phyloP scores from a whole-genome alignment of 371 early-diverging fungal genomes.

The Mucor indicus region DNA sequence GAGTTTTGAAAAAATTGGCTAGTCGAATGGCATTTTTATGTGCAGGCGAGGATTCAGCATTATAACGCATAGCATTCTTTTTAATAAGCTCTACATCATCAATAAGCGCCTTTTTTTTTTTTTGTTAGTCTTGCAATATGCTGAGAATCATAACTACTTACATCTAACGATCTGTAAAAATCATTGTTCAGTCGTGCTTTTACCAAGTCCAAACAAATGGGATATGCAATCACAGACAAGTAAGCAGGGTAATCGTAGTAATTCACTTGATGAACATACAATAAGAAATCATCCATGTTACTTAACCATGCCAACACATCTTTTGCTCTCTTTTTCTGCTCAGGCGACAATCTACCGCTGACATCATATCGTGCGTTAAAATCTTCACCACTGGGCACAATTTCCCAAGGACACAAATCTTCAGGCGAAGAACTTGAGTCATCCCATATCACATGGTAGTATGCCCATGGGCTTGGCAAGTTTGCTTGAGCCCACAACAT shows the following conservation, averaged over 20 bases:
- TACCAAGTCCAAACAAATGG: slow-evolving; percentile 65
- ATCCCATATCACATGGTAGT: slow-evolving; percentile 55
- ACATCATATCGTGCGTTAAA: slow-evolving; percentile 34
- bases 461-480: slow-evolving; percentile 51
- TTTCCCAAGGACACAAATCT: slow-evolving; percentile 56
- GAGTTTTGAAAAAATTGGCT: slow-evolving; percentile 54
- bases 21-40: slow-evolving; percentile 56
- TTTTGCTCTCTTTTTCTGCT: slow-evolving; percentile 29
- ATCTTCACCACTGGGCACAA: slow-evolving; percentile 37
- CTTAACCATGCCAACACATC: slow-evolving; percentile 37
- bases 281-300: slow-evolving; percentile 43
- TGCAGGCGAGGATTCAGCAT: slow-evolving; percentile 60
- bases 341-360: slow-evolving; percentile 3
- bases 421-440: slow-evolving; percentile 30
- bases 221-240: slow-evolving; percentile 64
- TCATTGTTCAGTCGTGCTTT: slow-evolving; percentile 50
- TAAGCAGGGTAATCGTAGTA: slow-evolving; percentile 65
- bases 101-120: slow-evolving; percentile 47
- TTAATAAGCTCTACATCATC: slow-evolving; percentile 67
- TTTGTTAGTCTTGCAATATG: neutral
- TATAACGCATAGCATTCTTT: slow-evolving; percentile 67
- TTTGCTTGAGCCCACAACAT: slow-evolving; percentile 33
- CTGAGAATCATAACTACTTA: neutral
- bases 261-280: slow-evolving; percentile 68
- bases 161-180: slow-evolving; percentile 60